Base-by-base conservation (phyloP, 768 basidiomycete genomes). In the Termitomyces sp. region DNA sequence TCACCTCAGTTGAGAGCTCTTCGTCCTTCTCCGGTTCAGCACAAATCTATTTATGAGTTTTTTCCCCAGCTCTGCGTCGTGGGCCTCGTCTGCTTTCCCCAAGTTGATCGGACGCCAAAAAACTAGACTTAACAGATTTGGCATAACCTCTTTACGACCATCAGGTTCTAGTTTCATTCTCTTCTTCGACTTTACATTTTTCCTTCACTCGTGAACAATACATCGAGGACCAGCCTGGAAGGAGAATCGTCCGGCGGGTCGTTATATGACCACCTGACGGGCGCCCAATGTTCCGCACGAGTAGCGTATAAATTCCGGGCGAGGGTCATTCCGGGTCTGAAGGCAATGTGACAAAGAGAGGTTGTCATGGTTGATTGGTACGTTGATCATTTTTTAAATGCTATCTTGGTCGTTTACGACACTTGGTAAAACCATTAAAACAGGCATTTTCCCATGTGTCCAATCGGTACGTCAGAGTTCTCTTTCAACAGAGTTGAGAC, bases 361-460 rank as follows among this genome's bases (percentile, higher is more conserved):
- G 65, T 17, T 68, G 68, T 56, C 59, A 68, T 70, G 23, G 67
- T 67, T 71, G 70, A 71, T 71, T 53, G 68, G 69, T 65, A 50
- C 1, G 63, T 61, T 35, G 34, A 14, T 17, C 17, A n/a, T 7
- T 21, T 21, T 21, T 11, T 27, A 1, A 32, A 12, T 17, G n/a
- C 0, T 12, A 17, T n/a, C 34, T 37, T 19, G 17, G 35, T 16
- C 12, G 37, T 35, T n/a, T 16, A n/a, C 21, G 23, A 35, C 43
- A 14, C 28, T 41, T 27, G 19, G n/a, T 44, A 11, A 51, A 0
- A 83, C 81, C 0, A 82, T 82, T 40, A 80, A 80, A n/a, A 81
- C 79, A 2, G 82, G 83, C 48, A 82, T 84, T 42, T 84, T 84
- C 62, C 70, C 84, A 64, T 81, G 81, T 64, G 81, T 80, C 39